Evolutionary conservation across 2,329 filamentous ascomycete genomes (phyloP).

Genomic region (Botrytis pseudocinerea): DNA sequence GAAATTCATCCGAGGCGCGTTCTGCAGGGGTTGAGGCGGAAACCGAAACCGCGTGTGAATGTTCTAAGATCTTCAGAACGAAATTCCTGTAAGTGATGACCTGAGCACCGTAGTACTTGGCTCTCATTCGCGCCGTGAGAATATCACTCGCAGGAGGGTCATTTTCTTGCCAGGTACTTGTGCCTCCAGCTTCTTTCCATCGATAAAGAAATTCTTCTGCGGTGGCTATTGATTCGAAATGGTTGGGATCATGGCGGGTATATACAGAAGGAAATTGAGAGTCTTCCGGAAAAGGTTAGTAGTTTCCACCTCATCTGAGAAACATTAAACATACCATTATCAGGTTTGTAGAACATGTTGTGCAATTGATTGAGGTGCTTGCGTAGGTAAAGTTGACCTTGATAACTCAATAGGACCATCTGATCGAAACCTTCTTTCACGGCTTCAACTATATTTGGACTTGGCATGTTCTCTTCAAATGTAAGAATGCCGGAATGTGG

Average conservation of each 20-base stretch:
- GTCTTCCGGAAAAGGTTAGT: constrained; percentile 36
- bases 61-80: constrained; percentile 54
- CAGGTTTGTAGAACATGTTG: constrained; percentile 41
- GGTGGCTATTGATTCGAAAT: constrained; percentile 50
- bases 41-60: constrained; percentile 32
- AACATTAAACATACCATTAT: constrained; percentile 30
- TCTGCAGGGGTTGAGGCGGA: constrained; percentile 25
- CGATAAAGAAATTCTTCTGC: constrained; percentile 41
- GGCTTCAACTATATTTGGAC: constrained; percentile 56
- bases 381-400: constrained; percentile 63
- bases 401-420: constrained; percentile 59
- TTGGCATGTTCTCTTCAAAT: constrained; percentile 65
- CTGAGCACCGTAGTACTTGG: constrained; percentile 91
- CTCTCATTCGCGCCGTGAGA: constrained; percentile 78
- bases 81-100: constrained; percentile 89
- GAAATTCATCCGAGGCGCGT: constrained; percentile 32
- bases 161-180: constrained; percentile 52
- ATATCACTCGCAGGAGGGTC: constrained; percentile 76
- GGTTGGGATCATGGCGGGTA: constrained; percentile 31
- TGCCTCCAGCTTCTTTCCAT: constrained; percentile 15
- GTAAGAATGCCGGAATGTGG: constrained; percentile 62
- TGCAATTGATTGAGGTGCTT: constrained; percentile 66
- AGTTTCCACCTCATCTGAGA: constrained; percentile 51
- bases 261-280: constrained; percentile 31
- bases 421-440: constrained; percentile 49